Percentiles rank a stretch among this genome's conserved stretches.
Evolutionary conservation across 257 asterid genomes (phyloP).

Genomic region (Penstemon newberryi): DNA sequence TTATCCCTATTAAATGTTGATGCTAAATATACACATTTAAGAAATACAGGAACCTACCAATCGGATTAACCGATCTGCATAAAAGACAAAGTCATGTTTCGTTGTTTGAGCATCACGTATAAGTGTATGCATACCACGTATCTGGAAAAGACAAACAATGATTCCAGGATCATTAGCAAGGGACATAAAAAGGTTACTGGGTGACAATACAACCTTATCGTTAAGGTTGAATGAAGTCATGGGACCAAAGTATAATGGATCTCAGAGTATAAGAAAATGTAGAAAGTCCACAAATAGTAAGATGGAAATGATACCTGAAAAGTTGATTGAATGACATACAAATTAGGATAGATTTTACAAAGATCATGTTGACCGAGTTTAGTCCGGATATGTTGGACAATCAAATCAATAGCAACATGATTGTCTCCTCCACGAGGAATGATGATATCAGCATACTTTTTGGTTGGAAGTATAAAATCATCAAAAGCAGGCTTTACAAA

Average conservation of each 20-base stretch:
- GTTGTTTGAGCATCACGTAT: constrained; percentile 95
- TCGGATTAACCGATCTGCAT: constrained; percentile 90
- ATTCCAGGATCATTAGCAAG: constrained; percentile 15
- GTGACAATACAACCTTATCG: background rate
- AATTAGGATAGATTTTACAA: constrained; percentile 94
- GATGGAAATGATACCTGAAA: constrained; percentile 70
- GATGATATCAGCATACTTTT: constrained; percentile 95
- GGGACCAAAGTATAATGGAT: constrained; percentile 18
- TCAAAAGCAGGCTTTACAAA: constrained; percentile 99
- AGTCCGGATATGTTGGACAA: constrained; percentile 95
- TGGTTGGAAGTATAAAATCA: constrained; percentile 75
- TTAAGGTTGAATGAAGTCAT: constrained; percentile 2
- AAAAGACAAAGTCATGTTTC: constrained; percentile 89
- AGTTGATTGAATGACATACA: constrained; percentile 93
- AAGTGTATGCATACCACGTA: constrained; percentile 99
- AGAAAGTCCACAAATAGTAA: constrained; percentile 6
- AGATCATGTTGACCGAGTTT: constrained; percentile 99
- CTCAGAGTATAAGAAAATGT: constrained; percentile 11
- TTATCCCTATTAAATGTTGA: constrained; percentile 1
- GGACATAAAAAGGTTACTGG: background rate
- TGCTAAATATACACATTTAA: constrained; percentile 22
- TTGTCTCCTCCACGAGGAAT: constrained; percentile 99
- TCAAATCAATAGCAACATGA: constrained; percentile 97
- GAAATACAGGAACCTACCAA: constrained; percentile 57
- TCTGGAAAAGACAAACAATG: constrained; percentile 51